Evolutionary conservation across 1,284 basidiomycete species (phyloP), one percentile per base, ranked within the genome.

Genomic region (Boletellus sp.): DNA sequence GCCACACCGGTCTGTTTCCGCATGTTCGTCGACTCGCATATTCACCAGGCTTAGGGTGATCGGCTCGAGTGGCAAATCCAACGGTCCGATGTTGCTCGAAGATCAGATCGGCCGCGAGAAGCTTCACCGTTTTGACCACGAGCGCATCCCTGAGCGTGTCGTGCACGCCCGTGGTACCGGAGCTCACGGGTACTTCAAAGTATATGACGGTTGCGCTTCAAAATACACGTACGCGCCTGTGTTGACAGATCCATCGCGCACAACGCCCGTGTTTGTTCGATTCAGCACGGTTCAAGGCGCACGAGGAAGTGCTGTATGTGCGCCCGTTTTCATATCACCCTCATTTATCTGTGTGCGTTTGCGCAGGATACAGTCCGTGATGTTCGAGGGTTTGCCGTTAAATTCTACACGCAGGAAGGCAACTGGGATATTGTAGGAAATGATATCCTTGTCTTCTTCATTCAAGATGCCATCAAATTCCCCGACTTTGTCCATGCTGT

Each of bases 401-500:
- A 90, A 58, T 80, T 93, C 56, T 92, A 91, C 64, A 91, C 91
- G 0, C 63, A 81, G 2, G 80, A 87, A 54, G 85, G 84, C 5
- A 90, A 87, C 54, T 92, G 86, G 85, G 89, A 94, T 58, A 67
- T 92, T 27, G 88, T 91, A 41, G 86, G 82, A 14, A 87, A 87
- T 57, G 71, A 84, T 55, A 78, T 90, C 30, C 87, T 88, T 1
- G 80, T 90, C 20, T 93, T 93, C 71, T 92, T 92, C 70, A 86
- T 94, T 22, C 87, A 91, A 50, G 84, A 87, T 52, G 82, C 85
- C 0, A 82, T 91, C 65, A 87, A 91, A 62, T 93, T 92, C 60
- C 83, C 85, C 13, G 89, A 92, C 58, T 69, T 93, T 43, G 73
- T 92, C 33, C 90, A 92, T 59, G 82, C 88, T 47, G 79, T 84